Conservation (phyloP, 1,284 basidiomycete species). For the Cerioporus squamosus region DNA sequence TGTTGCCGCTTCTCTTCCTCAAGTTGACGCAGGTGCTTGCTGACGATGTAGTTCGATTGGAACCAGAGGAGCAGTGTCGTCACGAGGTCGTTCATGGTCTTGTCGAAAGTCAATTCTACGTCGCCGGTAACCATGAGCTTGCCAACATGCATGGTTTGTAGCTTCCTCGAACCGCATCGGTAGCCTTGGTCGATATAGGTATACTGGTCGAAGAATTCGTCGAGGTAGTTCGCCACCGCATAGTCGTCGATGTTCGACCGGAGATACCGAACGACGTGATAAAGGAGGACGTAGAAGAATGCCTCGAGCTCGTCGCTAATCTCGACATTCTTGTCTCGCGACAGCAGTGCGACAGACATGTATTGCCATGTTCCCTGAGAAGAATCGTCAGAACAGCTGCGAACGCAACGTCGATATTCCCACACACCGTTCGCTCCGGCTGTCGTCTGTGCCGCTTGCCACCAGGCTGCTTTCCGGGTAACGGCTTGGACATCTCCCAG, state of each 20-base stretch:
- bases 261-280: constrained; percentile 10
- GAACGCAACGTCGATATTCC: not conserved
- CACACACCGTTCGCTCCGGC: not conserved
- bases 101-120: not conserved
- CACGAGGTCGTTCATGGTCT: not conserved
- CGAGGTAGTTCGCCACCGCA: not conserved
- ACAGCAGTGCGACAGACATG: constrained; percentile 1
- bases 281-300: constrained; percentile 12
- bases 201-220: constrained; percentile 3
- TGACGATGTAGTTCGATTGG: not conserved
- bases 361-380: constrained; percentile 7
- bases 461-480: not conserved
- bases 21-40: not conserved
- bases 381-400: not conserved
- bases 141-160: not conserved
- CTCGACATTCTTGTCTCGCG: not conserved
- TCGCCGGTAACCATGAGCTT: not conserved
- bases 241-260: not conserved
- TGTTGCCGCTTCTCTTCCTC: not conserved
- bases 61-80: not conserved
- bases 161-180: not conserved
- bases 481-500: constrained; percentile 11
- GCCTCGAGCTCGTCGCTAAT: constrained; percentile 10
- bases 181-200: not conserved
- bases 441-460: not conserved